A percentile compares a stretch with the other conserved stretches of the same genome.
These are phyloP conservation scores for Colletotrichum costaricense DNA, from an alignment of 2,329 filamentous ascomycete genomes.

Conservation along the genomic window DNA sequence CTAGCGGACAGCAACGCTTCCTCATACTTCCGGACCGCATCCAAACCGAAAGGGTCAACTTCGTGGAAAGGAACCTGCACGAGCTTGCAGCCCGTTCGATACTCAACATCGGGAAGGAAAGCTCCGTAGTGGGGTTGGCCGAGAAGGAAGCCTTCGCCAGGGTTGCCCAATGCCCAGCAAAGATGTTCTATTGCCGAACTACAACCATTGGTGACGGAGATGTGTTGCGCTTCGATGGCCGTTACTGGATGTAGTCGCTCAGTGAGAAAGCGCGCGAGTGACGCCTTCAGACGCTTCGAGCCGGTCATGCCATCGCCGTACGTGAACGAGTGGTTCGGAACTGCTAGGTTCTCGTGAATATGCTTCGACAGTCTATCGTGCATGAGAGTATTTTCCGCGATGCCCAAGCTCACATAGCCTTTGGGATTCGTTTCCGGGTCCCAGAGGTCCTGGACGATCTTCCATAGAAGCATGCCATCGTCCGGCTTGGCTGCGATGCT, in stretches of 20 bases:
- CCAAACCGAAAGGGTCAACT: not conserved
- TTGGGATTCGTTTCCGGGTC: slow-evolving; percentile 51
- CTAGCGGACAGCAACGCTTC: slow-evolving; percentile 49
- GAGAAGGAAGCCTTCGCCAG: slow-evolving; percentile 53
- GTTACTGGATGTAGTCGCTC: slow-evolving; percentile 43
- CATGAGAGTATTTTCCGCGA: slow-evolving; percentile 66
- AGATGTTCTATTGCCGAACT: slow-evolving; percentile 54
- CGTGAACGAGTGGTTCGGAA: slow-evolving; percentile 50
- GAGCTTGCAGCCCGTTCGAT: slow-evolving; percentile 50
- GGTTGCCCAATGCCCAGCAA: slow-evolving; percentile 52
- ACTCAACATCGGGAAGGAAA: slow-evolving; percentile 57
- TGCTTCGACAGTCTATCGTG: slow-evolving; percentile 55
- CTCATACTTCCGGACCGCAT: slow-evolving; percentile 14
- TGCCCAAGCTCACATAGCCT: slow-evolving; percentile 61
- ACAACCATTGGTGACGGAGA: slow-evolving; percentile 53
- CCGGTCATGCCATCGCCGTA: slow-evolving; percentile 55
- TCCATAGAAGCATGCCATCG: slow-evolving; percentile 49
- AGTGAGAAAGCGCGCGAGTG: slow-evolving; percentile 50
- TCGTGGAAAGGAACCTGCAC: slow-evolving; percentile 19
- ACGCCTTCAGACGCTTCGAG: slow-evolving; percentile 46
- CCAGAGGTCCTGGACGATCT: slow-evolving; percentile 58
- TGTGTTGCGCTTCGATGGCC: slow-evolving; percentile 45
- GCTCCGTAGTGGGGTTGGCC: slow-evolving; percentile 60
- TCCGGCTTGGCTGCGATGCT: slow-evolving; percentile 42
- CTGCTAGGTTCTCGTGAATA: slow-evolving; percentile 44